Conservation (phyloP, 768 basidiomycete genomes). For the Gymnopilus dilepis region DNA sequence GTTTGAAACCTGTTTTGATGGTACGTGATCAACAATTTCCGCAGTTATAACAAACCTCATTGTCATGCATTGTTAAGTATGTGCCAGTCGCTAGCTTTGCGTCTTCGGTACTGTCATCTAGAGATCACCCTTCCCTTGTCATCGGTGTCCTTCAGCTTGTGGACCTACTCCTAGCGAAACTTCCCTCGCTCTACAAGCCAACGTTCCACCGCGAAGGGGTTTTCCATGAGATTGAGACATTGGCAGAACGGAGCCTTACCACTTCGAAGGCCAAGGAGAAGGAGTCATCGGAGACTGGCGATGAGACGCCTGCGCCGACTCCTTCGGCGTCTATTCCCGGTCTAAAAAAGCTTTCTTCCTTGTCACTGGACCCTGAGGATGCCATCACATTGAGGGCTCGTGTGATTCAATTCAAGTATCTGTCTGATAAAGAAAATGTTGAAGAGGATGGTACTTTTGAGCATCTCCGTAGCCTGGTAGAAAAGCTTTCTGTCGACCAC, state of each 20-base stretch:
- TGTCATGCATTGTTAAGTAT: conserved; percentile 52
- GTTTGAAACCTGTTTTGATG: conserved; percentile 75
- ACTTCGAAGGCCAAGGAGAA: conserved; percentile 57
- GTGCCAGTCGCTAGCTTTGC: conserved; percentile 97
- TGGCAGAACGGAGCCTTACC: conserved; percentile 69
- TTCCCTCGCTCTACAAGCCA: conserved; percentile 83
- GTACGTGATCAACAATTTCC: conserved; percentile 48
- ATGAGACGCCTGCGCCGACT: conserved; percentile 34
- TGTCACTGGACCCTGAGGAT: conserved; percentile 84
- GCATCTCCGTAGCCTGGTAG: conserved; percentile 67
- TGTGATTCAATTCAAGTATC: conserved; percentile 84
- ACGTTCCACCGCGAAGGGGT: conserved; percentile 95
- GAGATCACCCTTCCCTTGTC: conserved; percentile 87
- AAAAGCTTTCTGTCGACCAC: conserved; percentile 57
- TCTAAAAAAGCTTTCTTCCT: conserved; percentile 71
- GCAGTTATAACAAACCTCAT: conserved; percentile 9
- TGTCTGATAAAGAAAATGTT: conserved; percentile 58
- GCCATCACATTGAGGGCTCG: conserved; percentile 91
- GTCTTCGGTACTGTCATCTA: conserved; percentile 90
- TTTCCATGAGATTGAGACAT: conserved; percentile 87
- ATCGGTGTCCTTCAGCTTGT: conserved; percentile 92
- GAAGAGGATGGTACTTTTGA: conserved; percentile 68
- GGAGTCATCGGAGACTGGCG: conserved; percentile 47
- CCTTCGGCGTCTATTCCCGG: conserved; percentile 56
- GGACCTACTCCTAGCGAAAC: conserved; percentile 85